Base-by-base conservation (phyloP, 176 grass and related monocot genomes). In the Dendrocalamus sinicus region DNA sequence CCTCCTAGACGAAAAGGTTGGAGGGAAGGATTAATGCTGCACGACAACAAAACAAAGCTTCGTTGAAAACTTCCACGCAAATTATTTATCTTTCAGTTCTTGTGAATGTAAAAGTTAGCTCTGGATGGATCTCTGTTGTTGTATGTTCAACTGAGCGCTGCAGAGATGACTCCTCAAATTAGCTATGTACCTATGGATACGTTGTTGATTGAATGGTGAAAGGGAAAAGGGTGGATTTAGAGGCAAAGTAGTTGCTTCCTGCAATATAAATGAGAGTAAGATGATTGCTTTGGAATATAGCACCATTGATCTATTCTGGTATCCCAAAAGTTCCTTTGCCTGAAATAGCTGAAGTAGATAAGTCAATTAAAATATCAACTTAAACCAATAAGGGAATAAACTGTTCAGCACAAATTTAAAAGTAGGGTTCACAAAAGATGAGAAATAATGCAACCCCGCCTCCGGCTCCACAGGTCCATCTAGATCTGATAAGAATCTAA, bases 271-370 rank as follows among this genome's bases (percentile, higher is more conserved):
- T 51, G 86, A 89, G 75, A 92, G 83, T 43, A 92, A 86, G 37
- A 85, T 92, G 59, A 95, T 95, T 75, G 93, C 84, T 86, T 92
- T 95, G 65, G 86, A 92, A 73, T 92, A 95, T 59, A 90, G 89
- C 3, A 26, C 52, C 7, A 65, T 60, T 4, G 93, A 91, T 81
- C 45, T 82, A 54, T 55, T 95, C 75, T 79, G 73, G 16, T 88
- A 77, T 8, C 88, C 90, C 83, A 90, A 78, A 75, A 95, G 67
- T 81, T 95, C 93, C 35, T 92, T 83, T 6, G 91, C 83, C 93
- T 95, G 83, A 70, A 87, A 84, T 24, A 5, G 20, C 30, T 30
- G 54, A 48, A 26, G n/a, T 46, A 26, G 35, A 37, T 22, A 63
- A 24, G 51, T 76, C 22, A 63, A 70, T 54, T 39, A 30, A 15